phyloP scores from a whole-genome alignment of 176 grass and related monocot species.

The Aegilops sharonensis region DNA sequence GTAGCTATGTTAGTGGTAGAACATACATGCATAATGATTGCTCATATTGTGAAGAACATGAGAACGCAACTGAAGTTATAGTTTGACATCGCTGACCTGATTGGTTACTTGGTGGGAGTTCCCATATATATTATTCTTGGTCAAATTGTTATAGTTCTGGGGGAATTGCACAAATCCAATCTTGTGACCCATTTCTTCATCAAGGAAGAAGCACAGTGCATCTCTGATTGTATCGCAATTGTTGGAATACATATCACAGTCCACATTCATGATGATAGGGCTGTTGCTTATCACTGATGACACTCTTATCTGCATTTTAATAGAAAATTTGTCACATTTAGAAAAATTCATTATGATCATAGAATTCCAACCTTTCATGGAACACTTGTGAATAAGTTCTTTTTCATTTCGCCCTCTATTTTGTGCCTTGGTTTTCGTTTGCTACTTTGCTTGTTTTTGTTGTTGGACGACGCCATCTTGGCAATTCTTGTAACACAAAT shows the following conservation, averaged over 20 bases:
- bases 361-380: not conserved
- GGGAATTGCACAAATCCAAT: constrained; percentile 73
- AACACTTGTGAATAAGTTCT: not conserved
- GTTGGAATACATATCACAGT: constrained; percentile 97
- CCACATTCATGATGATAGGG: constrained; percentile 80
- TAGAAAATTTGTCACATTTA: not conserved
- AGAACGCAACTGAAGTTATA: constrained; percentile 17
- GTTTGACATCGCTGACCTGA: constrained; percentile 37
- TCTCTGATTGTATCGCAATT: constrained; percentile 62
- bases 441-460: not conserved
- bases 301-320: constrained; percentile 60
- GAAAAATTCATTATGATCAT: not conserved
- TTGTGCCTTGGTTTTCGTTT: not conserved
- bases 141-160: constrained; percentile 69
- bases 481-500: not conserved
- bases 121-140: constrained; percentile 74
- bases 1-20: constrained; percentile 2
- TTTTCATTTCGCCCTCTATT: too few species aligned
- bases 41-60: not conserved
- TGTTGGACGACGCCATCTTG: not conserved
- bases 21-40: not conserved
- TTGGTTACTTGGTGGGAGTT: constrained; percentile 43
- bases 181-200: constrained; percentile 64
- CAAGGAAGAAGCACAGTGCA: constrained; percentile 73
- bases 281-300: constrained; percentile 79